These are phyloP conservation scores for Sclerotinia borealis DNA, from an alignment of 2,329 filamentous ascomycete genomes.

Conservation along the genomic window DNA sequence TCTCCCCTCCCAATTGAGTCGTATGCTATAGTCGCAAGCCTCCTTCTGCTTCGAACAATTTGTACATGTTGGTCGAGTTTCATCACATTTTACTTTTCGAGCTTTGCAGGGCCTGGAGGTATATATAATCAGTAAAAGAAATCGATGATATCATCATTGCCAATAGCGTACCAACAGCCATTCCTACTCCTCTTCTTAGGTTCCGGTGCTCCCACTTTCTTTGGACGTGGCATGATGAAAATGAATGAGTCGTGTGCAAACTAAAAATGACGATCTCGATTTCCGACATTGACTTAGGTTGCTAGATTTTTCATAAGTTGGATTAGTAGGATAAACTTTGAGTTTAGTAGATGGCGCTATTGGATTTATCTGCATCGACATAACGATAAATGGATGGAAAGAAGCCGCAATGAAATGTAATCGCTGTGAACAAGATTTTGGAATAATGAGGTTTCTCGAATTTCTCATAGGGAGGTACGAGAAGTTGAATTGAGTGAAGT, in stretches of 20 bases:
- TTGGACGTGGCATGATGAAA: constrained; percentile 55
- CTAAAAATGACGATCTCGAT: neutral
- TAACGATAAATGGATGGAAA: neutral
- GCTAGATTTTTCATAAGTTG: neutral
- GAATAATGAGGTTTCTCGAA: neutral
- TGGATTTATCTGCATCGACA: neutral
- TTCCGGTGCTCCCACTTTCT: constrained; percentile 56
- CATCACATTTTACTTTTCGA: constrained; percentile 75
- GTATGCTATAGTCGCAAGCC: constrained; percentile 73
- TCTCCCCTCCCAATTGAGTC: constrained; percentile 74
- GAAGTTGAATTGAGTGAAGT: neutral
- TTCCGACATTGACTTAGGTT: neutral
- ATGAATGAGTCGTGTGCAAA: neutral
- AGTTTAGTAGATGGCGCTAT: neutral
- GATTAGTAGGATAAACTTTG: neutral
- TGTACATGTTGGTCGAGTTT: constrained; percentile 65
- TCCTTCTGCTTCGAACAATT: constrained; percentile 70
- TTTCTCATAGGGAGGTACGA: neutral
- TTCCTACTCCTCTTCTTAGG: constrained; percentile 62
- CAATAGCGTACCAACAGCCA: constrained; percentile 56
- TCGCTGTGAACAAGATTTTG: neutral
- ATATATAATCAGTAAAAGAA: constrained; percentile 7
- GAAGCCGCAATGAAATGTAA: neutral
- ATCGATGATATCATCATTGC: constrained; percentile 6
- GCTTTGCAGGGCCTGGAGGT: constrained; percentile 66